Percentiles rank a stretch among this genome's conserved stretches.
phyloP scores from a whole-genome alignment of 2,329 filamentous ascomycete species.

The Ascochyta lentis region DNA sequence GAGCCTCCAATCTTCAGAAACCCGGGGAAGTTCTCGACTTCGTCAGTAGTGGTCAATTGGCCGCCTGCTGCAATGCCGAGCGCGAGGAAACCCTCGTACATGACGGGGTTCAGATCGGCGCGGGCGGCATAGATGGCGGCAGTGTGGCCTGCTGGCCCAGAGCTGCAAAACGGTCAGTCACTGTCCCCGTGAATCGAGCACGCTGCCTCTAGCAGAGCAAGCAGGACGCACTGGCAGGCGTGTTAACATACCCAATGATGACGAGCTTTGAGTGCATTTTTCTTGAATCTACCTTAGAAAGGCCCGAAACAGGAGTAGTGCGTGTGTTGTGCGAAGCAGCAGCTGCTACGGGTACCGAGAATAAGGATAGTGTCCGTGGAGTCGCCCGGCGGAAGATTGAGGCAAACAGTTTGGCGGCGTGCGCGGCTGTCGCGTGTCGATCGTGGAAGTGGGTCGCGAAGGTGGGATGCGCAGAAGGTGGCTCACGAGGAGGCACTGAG shows the following conservation, averaged over 20 bases:
- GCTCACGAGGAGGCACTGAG: slow-evolving; percentile 16
- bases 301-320: slow-evolving; percentile 50
- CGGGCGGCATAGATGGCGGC: slow-evolving; percentile 95
- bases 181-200: slow-evolving; percentile 19
- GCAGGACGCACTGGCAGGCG: slow-evolving; percentile 44
- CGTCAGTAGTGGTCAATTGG: slow-evolving; percentile 97
- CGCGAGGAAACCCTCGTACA: slow-evolving; percentile 98
- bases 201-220: slow-evolving; percentile 36
- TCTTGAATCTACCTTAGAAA: slow-evolving; percentile 50
- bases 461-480: slow-evolving; percentile 22
- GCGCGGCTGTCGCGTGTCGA: slow-evolving; percentile 34
- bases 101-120: slow-evolving; percentile 90
- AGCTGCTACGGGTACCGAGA: slow-evolving; percentile 74
- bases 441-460: slow-evolving; percentile 22
- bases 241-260: slow-evolving; percentile 55
- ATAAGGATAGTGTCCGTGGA: slow-evolving; percentile 72
- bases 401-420: slow-evolving; percentile 89
- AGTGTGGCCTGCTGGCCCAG: slow-evolving; percentile 95
- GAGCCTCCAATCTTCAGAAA: slow-evolving; percentile 89
- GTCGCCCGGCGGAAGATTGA: slow-evolving; percentile 74
- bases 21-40: slow-evolving; percentile 97
- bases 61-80: slow-evolving; percentile 96
- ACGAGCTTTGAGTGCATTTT: slow-evolving; percentile 95
- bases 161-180: slow-evolving; percentile 62
- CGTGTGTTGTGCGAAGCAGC: slow-evolving; percentile 73